Evolutionary conservation across 2,329 filamentous ascomycete species (phyloP).

Genomic region (Orbilia quercus): DNA sequence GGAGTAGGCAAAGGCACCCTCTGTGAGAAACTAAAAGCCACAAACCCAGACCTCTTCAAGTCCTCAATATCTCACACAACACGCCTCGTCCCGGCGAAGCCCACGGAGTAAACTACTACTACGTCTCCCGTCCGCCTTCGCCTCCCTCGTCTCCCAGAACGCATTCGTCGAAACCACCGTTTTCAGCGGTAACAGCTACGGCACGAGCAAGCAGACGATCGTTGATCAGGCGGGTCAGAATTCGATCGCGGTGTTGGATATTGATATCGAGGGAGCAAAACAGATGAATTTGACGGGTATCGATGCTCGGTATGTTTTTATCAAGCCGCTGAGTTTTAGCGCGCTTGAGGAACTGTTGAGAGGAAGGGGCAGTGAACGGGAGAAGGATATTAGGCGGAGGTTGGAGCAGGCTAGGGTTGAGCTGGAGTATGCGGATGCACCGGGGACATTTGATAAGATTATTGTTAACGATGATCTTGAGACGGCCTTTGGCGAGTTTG

Average conservation of each 20-base stretch:
- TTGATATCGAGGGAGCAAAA: slow-evolving; percentile 65
- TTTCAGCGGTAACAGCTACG: slow-evolving; percentile 68
- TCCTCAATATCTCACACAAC: slow-evolving; percentile 65
- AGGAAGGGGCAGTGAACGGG: slow-evolving; percentile 64
- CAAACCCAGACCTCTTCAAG: slow-evolving; percentile 22
- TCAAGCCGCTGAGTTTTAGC: slow-evolving; percentile 65
- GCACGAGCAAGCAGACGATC: slow-evolving; percentile 69
- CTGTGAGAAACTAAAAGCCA: slow-evolving; percentile 13
- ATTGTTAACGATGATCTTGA: slow-evolving; percentile 69
- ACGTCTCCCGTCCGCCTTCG: slow-evolving; percentile 69
- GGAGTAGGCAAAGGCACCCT: slow-evolving; percentile 22
- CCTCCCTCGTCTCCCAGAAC: slow-evolving; percentile 71
- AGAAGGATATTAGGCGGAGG: slow-evolving; percentile 66
- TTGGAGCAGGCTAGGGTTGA: slow-evolving; percentile 64
- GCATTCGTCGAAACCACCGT: slow-evolving; percentile 70
- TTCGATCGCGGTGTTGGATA: slow-evolving; percentile 8
- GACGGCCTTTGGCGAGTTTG: slow-evolving; percentile 66
- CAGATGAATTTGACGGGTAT: slow-evolving; percentile 67
- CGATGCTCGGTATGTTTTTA: slow-evolving; percentile 69
- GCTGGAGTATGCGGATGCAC: slow-evolving; percentile 65
- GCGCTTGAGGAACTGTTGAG: slow-evolving; percentile 65
- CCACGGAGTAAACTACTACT: slow-evolving; percentile 69
- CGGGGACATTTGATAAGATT: slow-evolving; percentile 67
- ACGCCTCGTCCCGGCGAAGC: slow-evolving; percentile 67
- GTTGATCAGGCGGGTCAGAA: slow-evolving; percentile 62